Base-by-base conservation (phyloP, 306 rosid genomes). In the Macrotyloma uniflorum region DNA sequence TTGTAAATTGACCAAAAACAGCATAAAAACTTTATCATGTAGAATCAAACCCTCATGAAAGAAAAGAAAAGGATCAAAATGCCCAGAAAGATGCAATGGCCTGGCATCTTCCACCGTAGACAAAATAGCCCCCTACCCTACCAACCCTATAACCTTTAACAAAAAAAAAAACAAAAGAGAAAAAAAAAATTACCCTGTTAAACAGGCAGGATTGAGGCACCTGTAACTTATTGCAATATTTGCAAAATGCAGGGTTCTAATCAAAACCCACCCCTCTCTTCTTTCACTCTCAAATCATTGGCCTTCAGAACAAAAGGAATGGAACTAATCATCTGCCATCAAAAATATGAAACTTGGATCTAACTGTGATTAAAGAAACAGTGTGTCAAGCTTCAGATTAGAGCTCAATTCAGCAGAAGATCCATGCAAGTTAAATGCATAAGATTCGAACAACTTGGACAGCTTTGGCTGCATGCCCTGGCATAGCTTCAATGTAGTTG, bases 211-310 rank as follows among this genome's bases (percentile, higher is more conserved):
- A 85, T 84, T 76, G 90, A 88, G 90, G 92, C 92, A 85, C 96
- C 97, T 85, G 91, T 85, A 83, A 80, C 91, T 95, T 89, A 95
- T 95, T 93, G 92, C 94, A 91, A 89, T 90, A 90, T 91, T 87
- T 87, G 97, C 92, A 89, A 89, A 85, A 90, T 92, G 89, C 91
- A 87, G 89, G 91, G 80, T 86, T 90, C 87, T 87, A 79, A 82
- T 90, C 88, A 74, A 86, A 85, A 85, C 91, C 86, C 88, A n/a
- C 88, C 73, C 78, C 89, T 80, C 72, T 85, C 86, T 79, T 74
- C 86, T 79, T 77, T 76, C 85, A 79, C 80, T 69, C 78, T 85
- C 84, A 86, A 76, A 81, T 85, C 91, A 77, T 81, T 82, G 64
- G 83, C 88, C 79, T 82, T 78, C 79, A 64, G 83, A 90, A 77